Base-by-base conservation (phyloP, 192 early-diverging fungal genomes). In the Coemansia interrupta region DNA sequence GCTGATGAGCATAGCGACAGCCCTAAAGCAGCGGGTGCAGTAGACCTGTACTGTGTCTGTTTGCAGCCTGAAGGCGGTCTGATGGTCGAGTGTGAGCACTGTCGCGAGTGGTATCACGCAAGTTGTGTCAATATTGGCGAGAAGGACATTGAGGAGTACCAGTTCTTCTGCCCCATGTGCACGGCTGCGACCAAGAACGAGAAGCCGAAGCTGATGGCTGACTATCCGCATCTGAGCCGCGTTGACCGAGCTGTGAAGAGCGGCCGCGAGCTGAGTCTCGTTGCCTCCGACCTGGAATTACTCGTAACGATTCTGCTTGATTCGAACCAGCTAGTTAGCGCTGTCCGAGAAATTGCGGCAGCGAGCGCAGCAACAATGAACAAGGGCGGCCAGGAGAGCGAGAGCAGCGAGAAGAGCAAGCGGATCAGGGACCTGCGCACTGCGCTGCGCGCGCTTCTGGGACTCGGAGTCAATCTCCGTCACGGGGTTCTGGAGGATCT, bases 71-170 rank as follows among this genome's bases (percentile, higher is more conserved):
- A 89, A 40, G 58, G 67, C 32, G 87, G 83, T 2, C 50, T 83
- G 61, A 89, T 89, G 87, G 79, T 87, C 9, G 80, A 88, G 54
- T 90, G 88, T 50, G 84, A 83, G 45, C 28, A 64, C 8, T 90
- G 88, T 55, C 66, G 75, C 9, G 88, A 87, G 40, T 85, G 84
- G 88, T 84, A 85, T 60, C 88, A 90, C 49, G 61, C 67, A 13
- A 46, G 55, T 8, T 90, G 88, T 55, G 63, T 88, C n/a, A 70
- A 76, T 12, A 52, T 86, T 24, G 54, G 66, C 17, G 56, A 68
- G 12, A 65, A 56, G 10, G 70, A 83, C 26, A 77, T 78, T n/a
- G 70, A 77, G 5, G 63, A 66, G 28, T 61, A 66, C 11, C 71
- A 47, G 32, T 88, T 83, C 63, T 42, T 83, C 7, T 90, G 88